Conservation (phyloP, 2,329 filamentous ascomycete species). For the Talaromyces sp. region DNA sequence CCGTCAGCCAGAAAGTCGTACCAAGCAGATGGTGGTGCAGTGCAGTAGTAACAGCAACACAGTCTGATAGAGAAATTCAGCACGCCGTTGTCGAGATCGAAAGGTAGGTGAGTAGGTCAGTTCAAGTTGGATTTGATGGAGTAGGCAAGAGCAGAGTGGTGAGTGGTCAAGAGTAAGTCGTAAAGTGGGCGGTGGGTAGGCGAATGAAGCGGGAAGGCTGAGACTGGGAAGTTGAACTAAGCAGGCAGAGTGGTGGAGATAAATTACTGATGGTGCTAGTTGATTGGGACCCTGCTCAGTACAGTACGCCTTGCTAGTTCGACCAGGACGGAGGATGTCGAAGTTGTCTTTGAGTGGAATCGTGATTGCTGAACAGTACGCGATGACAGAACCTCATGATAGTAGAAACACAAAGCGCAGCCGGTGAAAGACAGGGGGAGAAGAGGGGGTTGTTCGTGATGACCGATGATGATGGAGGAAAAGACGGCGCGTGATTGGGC, state of each 20-base stretch:
- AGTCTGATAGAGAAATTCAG: neutral
- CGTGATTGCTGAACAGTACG: neutral
- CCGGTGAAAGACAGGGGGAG: neutral
- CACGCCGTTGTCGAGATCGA: neutral
- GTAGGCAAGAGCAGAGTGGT: neutral
- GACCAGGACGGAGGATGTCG: neutral
- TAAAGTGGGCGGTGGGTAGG: slow-evolving; percentile 28
- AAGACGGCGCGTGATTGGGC: slow-evolving; percentile 4
- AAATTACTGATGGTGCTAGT: slow-evolving; percentile 11
- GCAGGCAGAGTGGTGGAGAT: slow-evolving; percentile 15
- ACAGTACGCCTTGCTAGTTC: neutral
- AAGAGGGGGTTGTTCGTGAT: slow-evolving; percentile 3
- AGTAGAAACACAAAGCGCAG: neutral
- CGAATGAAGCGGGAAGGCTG: slow-evolving; percentile 22
- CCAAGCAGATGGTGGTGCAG: neutral
- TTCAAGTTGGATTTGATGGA: slow-evolving; percentile 5
- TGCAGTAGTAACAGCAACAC: neutral
- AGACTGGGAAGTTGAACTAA: slow-evolving; percentile 11
- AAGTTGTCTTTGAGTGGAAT: too few species aligned
- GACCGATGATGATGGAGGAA: slow-evolving; percentile 1
- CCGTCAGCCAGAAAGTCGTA: neutral
- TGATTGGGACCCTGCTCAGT: slow-evolving; percentile 4
- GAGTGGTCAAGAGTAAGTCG: neutral
- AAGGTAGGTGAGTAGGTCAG: neutral
- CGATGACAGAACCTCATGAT: slow-evolving; percentile 6